Conservation (phyloP, 768 basidiomycete genomes). For the Holtermannia corniformis region DNA sequence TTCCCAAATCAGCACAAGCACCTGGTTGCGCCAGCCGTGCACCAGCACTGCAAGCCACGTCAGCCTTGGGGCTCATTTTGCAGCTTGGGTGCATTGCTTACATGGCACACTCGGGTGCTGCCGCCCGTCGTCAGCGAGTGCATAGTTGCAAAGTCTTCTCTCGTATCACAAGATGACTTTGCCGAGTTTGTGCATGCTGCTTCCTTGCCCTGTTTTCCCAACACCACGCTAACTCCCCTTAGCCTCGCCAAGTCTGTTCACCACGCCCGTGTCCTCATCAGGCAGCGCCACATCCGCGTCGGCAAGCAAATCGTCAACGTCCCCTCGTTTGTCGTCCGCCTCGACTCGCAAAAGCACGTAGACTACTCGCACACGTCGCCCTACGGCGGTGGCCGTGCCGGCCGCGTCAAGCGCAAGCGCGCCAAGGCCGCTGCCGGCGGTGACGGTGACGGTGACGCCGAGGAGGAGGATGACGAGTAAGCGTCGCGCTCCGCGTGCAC, state of each 20-base stretch:
- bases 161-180: background rate
- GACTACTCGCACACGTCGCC: conserved; percentile 97
- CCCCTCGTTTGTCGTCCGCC: conserved; percentile 95
- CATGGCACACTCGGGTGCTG: no score
- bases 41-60: no score
- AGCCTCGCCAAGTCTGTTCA: conserved; percentile 95
- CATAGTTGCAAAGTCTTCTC: no score
- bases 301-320: conserved; percentile 99
- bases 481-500: background rate
- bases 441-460: conserved; percentile 79
- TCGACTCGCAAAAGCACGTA: conserved; percentile 99
- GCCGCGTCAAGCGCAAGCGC: conserved; percentile 98
- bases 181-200: background rate
- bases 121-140: no score
- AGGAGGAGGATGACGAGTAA: conserved; percentile 69
- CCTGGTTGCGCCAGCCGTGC: no score
- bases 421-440: conserved; percentile 83
- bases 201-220: background rate
- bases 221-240: background rate
- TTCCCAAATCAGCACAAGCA: no score
- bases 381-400: conserved; percentile 75
- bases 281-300: conserved; percentile 98
- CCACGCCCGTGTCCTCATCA: conserved; percentile 95
- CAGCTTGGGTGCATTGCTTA: no score
- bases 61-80: no score